phyloP scores from a whole-genome alignment of 1,284 basidiomycete species.

The Marasmius fiardii region DNA sequence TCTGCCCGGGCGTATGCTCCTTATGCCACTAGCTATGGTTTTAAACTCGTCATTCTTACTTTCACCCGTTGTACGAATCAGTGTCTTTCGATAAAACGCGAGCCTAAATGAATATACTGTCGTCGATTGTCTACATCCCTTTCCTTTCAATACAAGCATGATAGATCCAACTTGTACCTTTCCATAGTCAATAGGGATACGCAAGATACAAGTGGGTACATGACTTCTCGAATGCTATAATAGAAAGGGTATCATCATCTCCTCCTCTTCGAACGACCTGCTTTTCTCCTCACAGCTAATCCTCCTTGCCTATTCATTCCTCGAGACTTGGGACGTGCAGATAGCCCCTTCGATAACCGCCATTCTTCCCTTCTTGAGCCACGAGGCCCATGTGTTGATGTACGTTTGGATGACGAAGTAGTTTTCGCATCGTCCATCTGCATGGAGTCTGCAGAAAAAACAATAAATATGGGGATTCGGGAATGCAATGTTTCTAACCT shows the following conservation, averaged over 20 bases:
- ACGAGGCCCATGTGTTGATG: conserved; percentile 76
- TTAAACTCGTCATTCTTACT: no score
- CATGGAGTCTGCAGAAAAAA: conserved; percentile 44
- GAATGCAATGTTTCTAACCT: conserved; percentile 10
- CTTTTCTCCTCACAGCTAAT: conserved; percentile 53
- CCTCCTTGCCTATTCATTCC: conserved; percentile 68
- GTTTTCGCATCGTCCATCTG: conserved; percentile 37
- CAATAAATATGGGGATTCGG: conserved; percentile 12
- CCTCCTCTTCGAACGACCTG: conserved; percentile 68
- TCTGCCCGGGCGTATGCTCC: no score
- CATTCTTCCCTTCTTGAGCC: conserved; percentile 70
- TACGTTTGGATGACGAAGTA: conserved; percentile 34
- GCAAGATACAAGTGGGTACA: background rate
- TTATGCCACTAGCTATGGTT: no score
- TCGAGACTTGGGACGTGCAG: conserved; percentile 42
- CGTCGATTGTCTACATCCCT: no score
- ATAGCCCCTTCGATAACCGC: conserved; percentile 70
- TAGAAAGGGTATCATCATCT: conserved; percentile 37
- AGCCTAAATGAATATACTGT: no score
- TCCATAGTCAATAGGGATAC: no score
- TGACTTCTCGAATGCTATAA: conserved; percentile 1
- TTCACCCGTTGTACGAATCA: no score
- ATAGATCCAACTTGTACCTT: no score
- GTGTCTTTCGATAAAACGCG: no score
- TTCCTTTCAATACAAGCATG: no score